Conservation (phyloP, 306 rosid species). For the Lablab purpureus region DNA sequence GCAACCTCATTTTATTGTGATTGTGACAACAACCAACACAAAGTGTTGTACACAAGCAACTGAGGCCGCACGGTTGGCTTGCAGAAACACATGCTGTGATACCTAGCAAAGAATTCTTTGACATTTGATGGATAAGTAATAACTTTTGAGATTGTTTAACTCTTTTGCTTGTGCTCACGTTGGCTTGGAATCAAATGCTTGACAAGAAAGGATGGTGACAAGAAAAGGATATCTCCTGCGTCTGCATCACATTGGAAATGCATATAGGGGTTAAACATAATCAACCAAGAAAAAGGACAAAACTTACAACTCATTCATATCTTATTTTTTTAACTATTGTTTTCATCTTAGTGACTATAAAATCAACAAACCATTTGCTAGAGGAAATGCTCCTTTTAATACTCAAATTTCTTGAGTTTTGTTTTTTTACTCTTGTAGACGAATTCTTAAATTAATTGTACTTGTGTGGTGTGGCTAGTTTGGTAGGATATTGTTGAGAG, state of each 20-base stretch:
- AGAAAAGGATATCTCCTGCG: constrained; percentile 46
- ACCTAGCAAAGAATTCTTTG: constrained; percentile 54
- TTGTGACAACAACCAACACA: constrained; percentile 52
- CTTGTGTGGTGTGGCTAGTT: not conserved
- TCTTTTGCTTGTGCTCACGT: constrained; percentile 43
- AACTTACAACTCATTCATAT: not conserved
- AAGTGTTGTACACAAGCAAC: constrained; percentile 60
- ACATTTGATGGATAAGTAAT: constrained; percentile 58
- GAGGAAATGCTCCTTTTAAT: not conserved
- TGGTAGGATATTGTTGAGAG: constrained; percentile 7
- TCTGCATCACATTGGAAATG: constrained; percentile 42
- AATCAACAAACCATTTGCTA: not conserved
- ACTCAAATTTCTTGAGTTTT: not conserved
- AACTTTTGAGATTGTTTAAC: constrained; percentile 48
- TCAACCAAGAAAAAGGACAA: constrained; percentile 7
- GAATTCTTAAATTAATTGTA: not conserved
- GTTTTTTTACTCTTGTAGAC: not conserved
- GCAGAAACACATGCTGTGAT: constrained; percentile 42
- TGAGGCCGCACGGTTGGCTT: constrained; percentile 51
- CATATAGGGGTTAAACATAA: constrained; percentile 14
- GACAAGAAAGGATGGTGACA: constrained; percentile 45
- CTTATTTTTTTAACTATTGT: not conserved
- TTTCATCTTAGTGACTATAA: not conserved
- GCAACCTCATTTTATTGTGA: constrained; percentile 51
- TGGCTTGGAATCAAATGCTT: constrained; percentile 55